Conservation (phyloP, 1,284 basidiomycete genomes). For the Marasmius oreades region DNA sequence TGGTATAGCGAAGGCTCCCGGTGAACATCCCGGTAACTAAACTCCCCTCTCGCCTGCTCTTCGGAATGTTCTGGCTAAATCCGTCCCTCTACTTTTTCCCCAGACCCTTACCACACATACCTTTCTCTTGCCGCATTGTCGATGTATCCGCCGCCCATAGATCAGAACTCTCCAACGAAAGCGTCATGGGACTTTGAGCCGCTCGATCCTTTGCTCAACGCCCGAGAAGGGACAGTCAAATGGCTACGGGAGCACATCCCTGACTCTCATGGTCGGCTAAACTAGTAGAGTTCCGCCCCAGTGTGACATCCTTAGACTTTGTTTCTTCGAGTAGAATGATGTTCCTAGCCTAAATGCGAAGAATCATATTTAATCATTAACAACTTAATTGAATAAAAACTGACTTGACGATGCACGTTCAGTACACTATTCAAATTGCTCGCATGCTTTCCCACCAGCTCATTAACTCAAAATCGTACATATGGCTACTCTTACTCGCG, state of each 20-base stretch:
- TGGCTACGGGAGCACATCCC: slow-evolving; percentile 60
- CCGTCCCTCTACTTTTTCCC: neutral
- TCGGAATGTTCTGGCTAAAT: too few species aligned
- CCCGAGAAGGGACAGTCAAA: slow-evolving; percentile 53
- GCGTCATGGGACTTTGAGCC: slow-evolving; percentile 53
- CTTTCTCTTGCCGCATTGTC: slow-evolving; percentile 80
- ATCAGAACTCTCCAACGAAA: slow-evolving; percentile 21
- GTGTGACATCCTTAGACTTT: too few species aligned
- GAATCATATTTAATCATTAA: too few species aligned
- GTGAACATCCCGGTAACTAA: slow-evolving; percentile 65
- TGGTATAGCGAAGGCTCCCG: slow-evolving; percentile 80
- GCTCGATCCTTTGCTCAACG: slow-evolving; percentile 71
- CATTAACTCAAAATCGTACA: too few species aligned
- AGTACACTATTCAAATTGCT: too few species aligned
- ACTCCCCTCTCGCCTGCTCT: neutral
- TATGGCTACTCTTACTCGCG: too few species aligned
- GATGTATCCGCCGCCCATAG: slow-evolving; percentile 48
- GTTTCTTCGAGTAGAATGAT: too few species aligned
- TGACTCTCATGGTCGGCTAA: neutral
- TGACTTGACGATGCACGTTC: too few species aligned
- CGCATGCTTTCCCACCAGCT: too few species aligned
- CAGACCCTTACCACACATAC: slow-evolving; percentile 91
- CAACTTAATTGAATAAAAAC: too few species aligned
- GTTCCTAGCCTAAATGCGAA: too few species aligned
- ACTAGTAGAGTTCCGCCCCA: too few species aligned